phyloP scores from a whole-genome alignment of 2,329 filamentous ascomycete genomes.

The Apiospora saccharicola region DNA sequence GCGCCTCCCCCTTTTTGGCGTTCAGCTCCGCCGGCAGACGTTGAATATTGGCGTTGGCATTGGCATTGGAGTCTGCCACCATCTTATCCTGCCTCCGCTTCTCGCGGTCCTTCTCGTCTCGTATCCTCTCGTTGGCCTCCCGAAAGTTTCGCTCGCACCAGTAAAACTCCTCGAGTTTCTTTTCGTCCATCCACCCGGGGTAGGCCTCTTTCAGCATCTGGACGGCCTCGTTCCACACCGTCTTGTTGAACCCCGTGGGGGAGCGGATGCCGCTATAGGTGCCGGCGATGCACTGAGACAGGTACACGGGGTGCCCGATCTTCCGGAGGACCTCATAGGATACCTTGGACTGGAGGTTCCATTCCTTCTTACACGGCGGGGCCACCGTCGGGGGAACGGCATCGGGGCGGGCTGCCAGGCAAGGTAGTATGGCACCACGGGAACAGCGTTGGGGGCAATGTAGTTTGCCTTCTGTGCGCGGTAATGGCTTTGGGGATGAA shows the following conservation, averaged over 20 bases:
- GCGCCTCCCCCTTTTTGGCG: background rate
- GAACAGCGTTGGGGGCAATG: background rate
- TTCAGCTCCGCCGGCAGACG: background rate
- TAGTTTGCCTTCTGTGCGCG: no score
- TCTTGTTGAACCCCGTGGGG: background rate
- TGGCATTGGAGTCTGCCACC: no score
- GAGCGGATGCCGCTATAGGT: background rate
- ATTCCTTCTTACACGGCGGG: background rate
- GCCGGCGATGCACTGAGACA: background rate
- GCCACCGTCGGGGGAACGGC: background rate
- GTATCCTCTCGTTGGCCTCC: background rate
- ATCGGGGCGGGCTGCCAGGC: no score
- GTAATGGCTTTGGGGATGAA: no score
- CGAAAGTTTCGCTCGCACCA: background rate
- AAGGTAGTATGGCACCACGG: no score
- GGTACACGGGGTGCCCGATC: background rate
- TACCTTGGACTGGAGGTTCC: background rate
- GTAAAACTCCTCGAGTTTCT: background rate
- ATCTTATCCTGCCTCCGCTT: background rate
- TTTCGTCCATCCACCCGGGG: background rate
- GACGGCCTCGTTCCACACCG: background rate
- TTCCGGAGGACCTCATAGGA: background rate
- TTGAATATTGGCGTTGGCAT: background rate
- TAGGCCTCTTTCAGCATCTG: rapidly evolving
- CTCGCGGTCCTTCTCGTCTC: background rate